These are phyloP conservation scores for Rosellinia necatrix DNA, from an alignment of 2,329 filamentous ascomycete species.

Conservation along the genomic window DNA sequence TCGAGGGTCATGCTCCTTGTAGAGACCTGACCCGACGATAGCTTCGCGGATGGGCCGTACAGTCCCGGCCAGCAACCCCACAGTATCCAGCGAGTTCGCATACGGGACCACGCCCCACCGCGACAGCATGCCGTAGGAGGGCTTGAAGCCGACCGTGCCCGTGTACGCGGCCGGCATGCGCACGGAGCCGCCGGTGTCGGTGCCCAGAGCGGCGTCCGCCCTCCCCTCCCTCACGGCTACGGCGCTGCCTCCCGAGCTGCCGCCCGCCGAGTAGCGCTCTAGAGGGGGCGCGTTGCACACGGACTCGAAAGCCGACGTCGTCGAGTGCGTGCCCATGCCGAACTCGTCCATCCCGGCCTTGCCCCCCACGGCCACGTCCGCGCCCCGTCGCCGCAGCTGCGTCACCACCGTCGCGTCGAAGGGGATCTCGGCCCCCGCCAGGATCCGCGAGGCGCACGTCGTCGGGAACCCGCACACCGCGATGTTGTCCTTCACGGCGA, in stretches of 20 bases:
- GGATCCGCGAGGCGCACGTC: slow-evolving; percentile 80
- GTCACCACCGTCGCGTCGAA: slow-evolving; percentile 82
- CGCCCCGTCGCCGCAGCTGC: slow-evolving; percentile 66
- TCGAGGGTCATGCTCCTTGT: slow-evolving; percentile 61
- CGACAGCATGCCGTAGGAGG: slow-evolving; percentile 86
- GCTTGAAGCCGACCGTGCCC: slow-evolving; percentile 83
- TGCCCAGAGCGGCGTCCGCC: slow-evolving; percentile 74
- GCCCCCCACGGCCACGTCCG: slow-evolving; percentile 66
- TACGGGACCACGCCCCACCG: slow-evolving; percentile 88
- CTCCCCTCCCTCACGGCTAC: slow-evolving; percentile 72
- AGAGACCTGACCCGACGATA: slow-evolving; percentile 55
- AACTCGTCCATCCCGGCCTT: slow-evolving; percentile 97
- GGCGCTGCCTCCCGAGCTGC: slow-evolving; percentile 93
- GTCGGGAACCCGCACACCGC: slow-evolving; percentile 68
- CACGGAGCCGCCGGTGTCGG: slow-evolving; percentile 91
- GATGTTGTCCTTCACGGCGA: slow-evolving; percentile 81
- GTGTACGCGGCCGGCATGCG: slow-evolving; percentile 87
- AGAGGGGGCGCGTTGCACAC: slow-evolving; percentile 58
- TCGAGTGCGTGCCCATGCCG: slow-evolving; percentile 88
- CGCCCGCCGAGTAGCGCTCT: slow-evolving; percentile 67
- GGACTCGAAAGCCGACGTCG: slow-evolving; percentile 68
- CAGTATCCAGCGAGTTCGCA: slow-evolving; percentile 90
- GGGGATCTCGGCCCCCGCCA: slow-evolving; percentile 73
- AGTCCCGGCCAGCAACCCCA: slow-evolving; percentile 71
- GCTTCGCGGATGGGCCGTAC: slow-evolving; percentile 57